Evolutionary conservation across 2,329 filamentous ascomycete genomes (phyloP), one percentile per base, ranked within the genome.

Genomic region (Didymosphaeria variabile): DNA sequence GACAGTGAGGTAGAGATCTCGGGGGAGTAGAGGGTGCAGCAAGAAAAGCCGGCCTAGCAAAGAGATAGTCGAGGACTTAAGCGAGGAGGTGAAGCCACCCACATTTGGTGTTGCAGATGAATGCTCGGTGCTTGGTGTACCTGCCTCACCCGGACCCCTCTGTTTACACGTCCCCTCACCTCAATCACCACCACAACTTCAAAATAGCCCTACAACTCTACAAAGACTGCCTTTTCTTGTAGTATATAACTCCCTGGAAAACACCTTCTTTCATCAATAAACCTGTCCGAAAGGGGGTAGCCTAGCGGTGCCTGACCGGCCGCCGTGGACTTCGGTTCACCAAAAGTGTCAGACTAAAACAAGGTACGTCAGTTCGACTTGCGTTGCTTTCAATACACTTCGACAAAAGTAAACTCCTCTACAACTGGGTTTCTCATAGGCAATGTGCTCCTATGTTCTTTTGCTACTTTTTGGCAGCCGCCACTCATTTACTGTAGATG

Each of bases 391-490:
- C 17, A 19, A 52, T n/a, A 52, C 21, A n/a, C 5, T 45, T 45
- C 42, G 9, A 45, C 13, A 50, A 50, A 32, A 50, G 46, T 50
- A 50, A 50, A 34, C 26, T 29, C 45, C 19, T 47, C 17, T 8
- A 40, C 38, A 9, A 13, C 36, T 49, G 7, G 29, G 29, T 50
- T 50, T 50, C 46, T 50, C 46, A 29, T 34, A 29, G 46, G 46
- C 46, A 50, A 13, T 50, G 46, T 50, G 46, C 19, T 50, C 46
- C 29, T 29, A 34, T 29, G 26, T 50, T 50, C 46, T 50, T 50
- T 50, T 34, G 46, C 46, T 50, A 21, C 26, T 50, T 50, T 49
- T 50, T 50, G 29, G 29, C 26, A 50, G 45, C 45, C 15, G 45
- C 15, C 38, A 40, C 38, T 40, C 7, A n/a, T 7, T 19, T n/a